Percentiles rank a stretch among this genome's conserved stretches.
These are phyloP conservation scores for Conringia planisiliqua DNA, from an alignment of 345 rosid species.

Conservation along the genomic window DNA sequence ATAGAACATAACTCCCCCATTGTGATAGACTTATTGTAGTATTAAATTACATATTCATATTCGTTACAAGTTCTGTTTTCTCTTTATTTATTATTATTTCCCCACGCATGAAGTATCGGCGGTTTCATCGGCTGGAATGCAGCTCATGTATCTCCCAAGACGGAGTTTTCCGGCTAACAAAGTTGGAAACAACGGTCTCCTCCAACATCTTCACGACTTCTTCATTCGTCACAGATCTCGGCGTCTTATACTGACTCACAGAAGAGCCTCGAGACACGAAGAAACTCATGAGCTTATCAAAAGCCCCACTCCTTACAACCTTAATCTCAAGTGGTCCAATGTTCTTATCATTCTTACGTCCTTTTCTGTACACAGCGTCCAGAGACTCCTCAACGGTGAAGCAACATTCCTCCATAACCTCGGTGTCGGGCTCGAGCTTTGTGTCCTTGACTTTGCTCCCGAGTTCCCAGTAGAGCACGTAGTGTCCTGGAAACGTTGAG, in stretches of 20 bases:
- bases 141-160: constrained; percentile 43
- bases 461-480: constrained; percentile 83
- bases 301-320: constrained; percentile 60
- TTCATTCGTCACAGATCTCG: constrained; percentile 59
- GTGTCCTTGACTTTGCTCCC: constrained; percentile 17
- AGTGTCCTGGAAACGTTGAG: constrained; percentile 72
- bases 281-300: constrained; percentile 75
- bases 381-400: constrained; percentile 60
- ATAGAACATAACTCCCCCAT: neutral
- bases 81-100: neutral
- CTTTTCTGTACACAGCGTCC: constrained; percentile 68
- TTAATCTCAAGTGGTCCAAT: constrained; percentile 80
- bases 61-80: neutral
- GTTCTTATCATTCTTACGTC: constrained; percentile 59
- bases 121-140: constrained; percentile 16
- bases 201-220: constrained; percentile 52
- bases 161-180: constrained; percentile 56
- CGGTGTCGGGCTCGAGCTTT: constrained; percentile 29
- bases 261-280: constrained; percentile 76
- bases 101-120: neutral
- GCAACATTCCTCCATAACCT: constrained; percentile 70
- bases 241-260: constrained; percentile 84
- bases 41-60: neutral
- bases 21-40: neutral
- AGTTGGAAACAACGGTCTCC: constrained; percentile 47